Percentiles rank a stretch among this genome's conserved stretches.
Evolutionary conservation across 2,329 filamentous ascomycete genomes (phyloP).

Genomic region (Hawksworthiomyces lignivorus): DNA sequence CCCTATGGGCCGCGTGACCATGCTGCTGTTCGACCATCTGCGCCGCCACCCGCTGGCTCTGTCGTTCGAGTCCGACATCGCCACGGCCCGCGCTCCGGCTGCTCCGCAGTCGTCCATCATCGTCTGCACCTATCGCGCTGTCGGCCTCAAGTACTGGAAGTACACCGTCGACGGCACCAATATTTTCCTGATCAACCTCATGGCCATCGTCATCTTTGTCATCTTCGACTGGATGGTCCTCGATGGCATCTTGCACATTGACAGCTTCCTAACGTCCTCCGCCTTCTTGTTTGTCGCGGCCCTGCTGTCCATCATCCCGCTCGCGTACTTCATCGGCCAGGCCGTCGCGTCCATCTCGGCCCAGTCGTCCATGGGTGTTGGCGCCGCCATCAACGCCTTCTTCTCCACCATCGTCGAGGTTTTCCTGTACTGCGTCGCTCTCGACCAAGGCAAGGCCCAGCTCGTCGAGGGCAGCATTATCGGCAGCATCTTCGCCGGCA

Average conservation of each 20-base stretch:
- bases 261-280: constrained; percentile 69
- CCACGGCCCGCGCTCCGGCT: constrained; percentile 62
- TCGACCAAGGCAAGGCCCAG: constrained; percentile 84
- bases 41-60: constrained; percentile 86
- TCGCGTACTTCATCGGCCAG: constrained; percentile 98
- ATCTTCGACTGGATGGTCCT: constrained; percentile 89
- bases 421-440: constrained; percentile 90
- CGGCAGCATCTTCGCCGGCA: constrained; percentile 94
- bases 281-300: constrained; percentile 80
- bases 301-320: constrained; percentile 84
- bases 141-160: constrained; percentile 95
- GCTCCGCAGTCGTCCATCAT: constrained; percentile 77
- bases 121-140: constrained; percentile 93
- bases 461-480: constrained; percentile 96
- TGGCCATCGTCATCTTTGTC: constrained; percentile 86
- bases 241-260: constrained; percentile 56
- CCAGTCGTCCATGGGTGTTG: constrained; percentile 96
- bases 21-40: constrained; percentile 83
- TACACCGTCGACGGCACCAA: constrained; percentile 98
- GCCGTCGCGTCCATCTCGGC: constrained; percentile 97
- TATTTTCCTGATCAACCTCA: constrained; percentile 96
- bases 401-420: constrained; percentile 98
- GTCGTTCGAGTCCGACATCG: constrained; percentile 82
- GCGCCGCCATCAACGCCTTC: constrained; percentile 94
- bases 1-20: constrained; percentile 93